Evolutionary conservation across 352 stramenopile genomes (phyloP).

Genomic region (Pythium graminicola): DNA sequence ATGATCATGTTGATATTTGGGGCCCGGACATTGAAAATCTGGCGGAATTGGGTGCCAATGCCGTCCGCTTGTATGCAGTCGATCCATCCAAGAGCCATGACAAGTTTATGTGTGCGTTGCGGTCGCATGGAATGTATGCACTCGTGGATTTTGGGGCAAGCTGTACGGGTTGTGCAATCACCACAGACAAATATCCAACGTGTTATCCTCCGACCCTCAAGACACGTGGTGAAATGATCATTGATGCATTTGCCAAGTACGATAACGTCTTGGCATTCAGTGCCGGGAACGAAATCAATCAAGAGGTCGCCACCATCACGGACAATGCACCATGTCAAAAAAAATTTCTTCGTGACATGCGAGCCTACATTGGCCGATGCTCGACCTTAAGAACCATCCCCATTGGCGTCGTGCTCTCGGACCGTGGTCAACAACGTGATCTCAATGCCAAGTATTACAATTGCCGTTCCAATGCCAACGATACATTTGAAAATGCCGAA

Average conservation of each 20-base stretch:
- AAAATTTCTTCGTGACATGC: constrained; percentile 48
- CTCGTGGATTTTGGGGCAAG: constrained; percentile 54
- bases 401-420: constrained; percentile 58
- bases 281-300: constrained; percentile 52
- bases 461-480: constrained; percentile 41
- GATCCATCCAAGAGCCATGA: constrained; percentile 55
- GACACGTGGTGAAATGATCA: constrained; percentile 31
- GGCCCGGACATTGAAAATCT: constrained; percentile 42
- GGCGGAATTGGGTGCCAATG: constrained; percentile 54
- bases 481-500: constrained; percentile 35
- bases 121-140: constrained; percentile 67
- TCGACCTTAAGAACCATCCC: constrained; percentile 41
- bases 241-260: constrained; percentile 54
- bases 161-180: constrained; percentile 49
- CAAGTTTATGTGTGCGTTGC: constrained; percentile 73
- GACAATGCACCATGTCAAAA: constrained; percentile 56
- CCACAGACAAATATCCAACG: constrained; percentile 27
- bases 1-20: constrained; percentile 58
- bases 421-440: constrained; percentile 36
- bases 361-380: constrained; percentile 44
- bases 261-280: constrained; percentile 52
- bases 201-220: constrained; percentile 36
- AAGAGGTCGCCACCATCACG: constrained; percentile 32
- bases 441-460: constrained; percentile 62
- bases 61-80: constrained; percentile 57